Conservation (phyloP, 768 basidiomycete species). For the Podaxis sp. region DNA sequence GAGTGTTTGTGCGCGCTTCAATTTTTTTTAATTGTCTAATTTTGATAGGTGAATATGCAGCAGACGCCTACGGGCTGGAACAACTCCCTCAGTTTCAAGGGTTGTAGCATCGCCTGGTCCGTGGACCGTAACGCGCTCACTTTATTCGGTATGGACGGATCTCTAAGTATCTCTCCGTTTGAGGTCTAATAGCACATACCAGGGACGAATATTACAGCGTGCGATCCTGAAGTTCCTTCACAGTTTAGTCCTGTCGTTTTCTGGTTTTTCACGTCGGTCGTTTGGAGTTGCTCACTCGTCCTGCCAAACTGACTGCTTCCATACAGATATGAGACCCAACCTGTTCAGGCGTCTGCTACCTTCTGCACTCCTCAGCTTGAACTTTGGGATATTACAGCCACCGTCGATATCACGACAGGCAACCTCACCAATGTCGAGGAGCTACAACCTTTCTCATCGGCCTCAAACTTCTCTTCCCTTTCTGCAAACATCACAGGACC, state of each 20-base stretch:
- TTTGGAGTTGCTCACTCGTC: not conserved
- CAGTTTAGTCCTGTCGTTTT: conserved; percentile 48
- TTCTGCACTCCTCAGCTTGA: conserved; percentile 43
- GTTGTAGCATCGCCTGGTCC: conserved; percentile 35
- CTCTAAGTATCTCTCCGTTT: not conserved
- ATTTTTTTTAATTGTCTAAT: not conserved
- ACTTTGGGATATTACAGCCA: conserved; percentile 40
- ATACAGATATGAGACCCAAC: conserved; percentile 28
- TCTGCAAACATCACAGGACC: conserved; percentile 41
- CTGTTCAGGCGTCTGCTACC: conserved; percentile 36
- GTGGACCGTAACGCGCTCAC: conserved; percentile 34
- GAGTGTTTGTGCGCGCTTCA: conserved; percentile 2
- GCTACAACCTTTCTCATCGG: conserved; percentile 32
- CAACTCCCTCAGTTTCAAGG: conserved; percentile 34
- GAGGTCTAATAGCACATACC: not conserved
- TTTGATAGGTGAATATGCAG: conserved; percentile 32
- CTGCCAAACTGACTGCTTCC: not conserved
- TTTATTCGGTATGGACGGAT: conserved; percentile 34
- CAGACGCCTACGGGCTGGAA: conserved; percentile 33
- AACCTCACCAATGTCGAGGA: conserved; percentile 39
- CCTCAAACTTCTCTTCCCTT: conserved; percentile 34
- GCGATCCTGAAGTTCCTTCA: conserved; percentile 20
- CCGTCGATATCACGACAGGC: conserved; percentile 37
- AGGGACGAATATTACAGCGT: conserved; percentile 28
- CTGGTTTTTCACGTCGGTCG: conserved; percentile 47